phyloP scores from a whole-genome alignment of 306 rosid species.

The Malus orientalis region DNA sequence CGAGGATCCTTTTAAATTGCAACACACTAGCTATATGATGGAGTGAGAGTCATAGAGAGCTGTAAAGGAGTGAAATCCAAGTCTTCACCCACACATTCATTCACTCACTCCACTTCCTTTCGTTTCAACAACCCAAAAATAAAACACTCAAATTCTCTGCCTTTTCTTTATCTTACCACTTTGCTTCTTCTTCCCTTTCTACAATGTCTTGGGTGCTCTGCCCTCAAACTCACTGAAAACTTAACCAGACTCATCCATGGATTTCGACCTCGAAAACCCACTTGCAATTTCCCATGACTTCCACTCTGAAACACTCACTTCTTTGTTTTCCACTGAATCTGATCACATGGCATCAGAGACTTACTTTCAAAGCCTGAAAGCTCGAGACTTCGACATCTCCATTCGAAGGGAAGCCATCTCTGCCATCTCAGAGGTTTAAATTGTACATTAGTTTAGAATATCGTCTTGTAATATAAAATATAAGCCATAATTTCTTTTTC shows the following conservation, averaged over 20 bases:
- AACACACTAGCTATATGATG: slow-evolving; percentile 17
- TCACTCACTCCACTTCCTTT: slow-evolving; percentile 13
- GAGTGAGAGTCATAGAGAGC: slow-evolving; percentile 19
- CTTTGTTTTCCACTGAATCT: slow-evolving; percentile 62
- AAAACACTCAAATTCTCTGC: slow-evolving; percentile 20
- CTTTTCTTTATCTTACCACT: slow-evolving; percentile 14
- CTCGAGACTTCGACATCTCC: slow-evolving; percentile 36
- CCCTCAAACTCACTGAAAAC: slow-evolving; percentile 11
- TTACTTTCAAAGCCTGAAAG: slow-evolving; percentile 49
- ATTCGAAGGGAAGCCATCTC: slow-evolving; percentile 50
- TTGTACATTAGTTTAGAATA: neutral
- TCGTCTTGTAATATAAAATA: neutral
- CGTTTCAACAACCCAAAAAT: slow-evolving; percentile 20
- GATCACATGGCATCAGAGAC: slow-evolving; percentile 66
- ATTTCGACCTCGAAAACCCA: slow-evolving; percentile 91
- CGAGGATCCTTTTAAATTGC: neutral
- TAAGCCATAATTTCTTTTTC: neutral
- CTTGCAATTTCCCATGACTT: slow-evolving; percentile 36
- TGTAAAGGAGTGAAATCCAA: slow-evolving; percentile 29
- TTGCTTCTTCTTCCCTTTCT: neutral
- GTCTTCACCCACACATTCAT: slow-evolving; percentile 15
- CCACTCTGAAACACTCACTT: slow-evolving; percentile 37
- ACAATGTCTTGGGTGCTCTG: slow-evolving; percentile 25
- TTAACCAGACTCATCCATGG: slow-evolving; percentile 37
- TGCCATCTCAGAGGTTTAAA: slow-evolving; percentile 60